phyloP scores from a whole-genome alignment of 139 green algal genomes.

The Coccomyxa sp. region DNA sequence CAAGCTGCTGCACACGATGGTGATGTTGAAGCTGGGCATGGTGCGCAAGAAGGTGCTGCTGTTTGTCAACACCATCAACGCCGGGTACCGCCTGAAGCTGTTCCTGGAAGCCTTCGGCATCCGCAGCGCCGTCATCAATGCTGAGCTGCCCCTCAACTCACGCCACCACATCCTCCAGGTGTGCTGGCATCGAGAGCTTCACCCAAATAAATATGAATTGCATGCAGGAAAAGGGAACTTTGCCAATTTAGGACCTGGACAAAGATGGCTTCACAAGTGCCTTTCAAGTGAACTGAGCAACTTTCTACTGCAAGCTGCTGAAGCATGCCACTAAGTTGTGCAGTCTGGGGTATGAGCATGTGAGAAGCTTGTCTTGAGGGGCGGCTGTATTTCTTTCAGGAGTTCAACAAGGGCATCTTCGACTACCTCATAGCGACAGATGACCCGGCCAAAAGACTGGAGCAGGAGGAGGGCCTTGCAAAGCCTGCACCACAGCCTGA shows the following conservation, averaged over 20 bases:
- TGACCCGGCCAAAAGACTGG: constrained; percentile 23
- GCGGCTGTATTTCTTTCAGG: constrained; percentile 23
- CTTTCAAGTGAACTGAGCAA: not conserved
- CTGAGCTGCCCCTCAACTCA: constrained; percentile 80
- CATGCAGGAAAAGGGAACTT: not conserved
- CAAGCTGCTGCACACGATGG: constrained; percentile 68
- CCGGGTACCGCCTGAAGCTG: constrained; percentile 75
- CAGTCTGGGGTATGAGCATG: too few relatives aligned
- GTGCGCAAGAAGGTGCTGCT: constrained; percentile 82
- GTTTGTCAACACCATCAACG: constrained; percentile 86
- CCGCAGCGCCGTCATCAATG: constrained; percentile 66
- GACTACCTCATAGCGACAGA: constrained; percentile 92
- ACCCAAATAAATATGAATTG: not conserved
- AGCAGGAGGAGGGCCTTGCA: not conserved
- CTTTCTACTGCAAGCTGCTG: too few relatives aligned
- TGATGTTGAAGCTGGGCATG: constrained; percentile 74
- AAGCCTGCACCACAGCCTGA: not conserved
- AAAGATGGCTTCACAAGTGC: not conserved
- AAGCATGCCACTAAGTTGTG: too few relatives aligned
- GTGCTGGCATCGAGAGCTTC: not conserved
- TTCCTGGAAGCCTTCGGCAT: constrained; percentile 95
- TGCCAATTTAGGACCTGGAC: not conserved
- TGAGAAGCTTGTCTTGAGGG: too few relatives aligned
- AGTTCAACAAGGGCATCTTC: constrained; percentile 88
- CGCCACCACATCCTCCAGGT: constrained; percentile 73